Conservation (phyloP, 2,329 filamentous ascomycete genomes). For the Escovopsis sp. region DNA sequence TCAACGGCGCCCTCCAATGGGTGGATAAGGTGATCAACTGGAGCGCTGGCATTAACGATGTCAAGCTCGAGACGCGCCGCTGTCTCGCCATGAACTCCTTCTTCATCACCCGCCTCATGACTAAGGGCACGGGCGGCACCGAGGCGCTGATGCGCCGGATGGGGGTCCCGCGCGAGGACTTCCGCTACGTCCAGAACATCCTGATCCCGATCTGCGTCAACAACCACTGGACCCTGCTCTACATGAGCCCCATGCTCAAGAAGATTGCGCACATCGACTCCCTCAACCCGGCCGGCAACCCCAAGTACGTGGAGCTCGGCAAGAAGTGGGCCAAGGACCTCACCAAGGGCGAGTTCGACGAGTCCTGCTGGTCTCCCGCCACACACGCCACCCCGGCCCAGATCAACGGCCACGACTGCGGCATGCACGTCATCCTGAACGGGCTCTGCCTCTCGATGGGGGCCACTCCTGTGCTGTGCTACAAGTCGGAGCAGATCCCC, state of each 20-base stretch:
- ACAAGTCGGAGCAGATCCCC: slow-evolving; percentile 39
- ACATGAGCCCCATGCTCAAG: slow-evolving; percentile 45
- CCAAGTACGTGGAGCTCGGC: slow-evolving; percentile 27
- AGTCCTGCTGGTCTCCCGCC: slow-evolving; percentile 44
- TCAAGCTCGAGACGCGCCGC: slow-evolving; percentile 35
- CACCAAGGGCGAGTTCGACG: slow-evolving; percentile 36
- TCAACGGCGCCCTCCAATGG: slow-evolving; percentile 51
- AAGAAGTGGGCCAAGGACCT: slow-evolving; percentile 24
- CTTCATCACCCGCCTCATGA: slow-evolving; percentile 43
- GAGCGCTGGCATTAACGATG: slow-evolving; percentile 35
- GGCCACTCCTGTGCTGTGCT: slow-evolving; percentile 33
- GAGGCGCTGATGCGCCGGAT: slow-evolving; percentile 42
- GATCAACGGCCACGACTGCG: slow-evolving; percentile 58
- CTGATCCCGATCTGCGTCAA: slow-evolving; percentile 53
- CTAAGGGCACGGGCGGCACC: slow-evolving; percentile 31
- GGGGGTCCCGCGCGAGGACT: slow-evolving; percentile 43
- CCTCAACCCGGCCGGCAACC: slow-evolving; percentile 29
- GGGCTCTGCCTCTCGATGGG: slow-evolving; percentile 46
- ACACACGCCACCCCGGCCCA: slow-evolving; percentile 40
- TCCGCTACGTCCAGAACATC: slow-evolving; percentile 51
- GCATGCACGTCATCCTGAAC: slow-evolving; percentile 64
- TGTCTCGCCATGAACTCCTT: slow-evolving; percentile 51
- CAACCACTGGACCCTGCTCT: slow-evolving; percentile 58
- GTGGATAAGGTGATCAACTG: slow-evolving; percentile 45
- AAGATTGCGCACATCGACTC: slow-evolving; percentile 59